Conservation (phyloP, 106 monocot species). For the Chionographis japonica region DNA sequence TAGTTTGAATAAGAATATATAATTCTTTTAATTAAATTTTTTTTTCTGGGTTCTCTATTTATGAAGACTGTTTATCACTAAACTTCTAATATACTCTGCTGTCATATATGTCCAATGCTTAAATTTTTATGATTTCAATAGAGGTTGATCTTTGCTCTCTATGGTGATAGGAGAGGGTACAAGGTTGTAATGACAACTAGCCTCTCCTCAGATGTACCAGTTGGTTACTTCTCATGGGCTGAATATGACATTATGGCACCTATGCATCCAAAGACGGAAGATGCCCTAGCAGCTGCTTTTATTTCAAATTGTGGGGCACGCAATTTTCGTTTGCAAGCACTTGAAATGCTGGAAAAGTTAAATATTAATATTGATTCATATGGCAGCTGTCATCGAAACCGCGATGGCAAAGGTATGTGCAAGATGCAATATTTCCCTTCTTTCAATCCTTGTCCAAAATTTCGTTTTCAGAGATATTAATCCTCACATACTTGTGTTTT, state of each 20-base stretch:
- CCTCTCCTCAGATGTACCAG: constrained; percentile 88
- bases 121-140: not conserved
- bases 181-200: constrained; percentile 86
- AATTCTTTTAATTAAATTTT: too few relatives aligned
- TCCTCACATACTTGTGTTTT: too few relatives aligned
- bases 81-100: too few relatives aligned
- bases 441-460: too few relatives aligned
- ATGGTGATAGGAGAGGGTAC: constrained; percentile 61
- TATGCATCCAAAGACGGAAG: constrained; percentile 55
- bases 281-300: constrained; percentile 82
- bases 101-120: not conserved
- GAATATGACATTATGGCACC: constrained; percentile 97
- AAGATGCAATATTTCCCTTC: not conserved
- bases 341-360: constrained; percentile 58
- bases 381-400: constrained; percentile 79
- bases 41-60: too few relatives aligned
- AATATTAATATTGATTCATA: constrained; percentile 78
- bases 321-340: constrained; percentile 76
- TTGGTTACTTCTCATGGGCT: constrained; percentile 93
- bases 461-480: not conserved
- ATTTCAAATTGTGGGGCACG: constrained; percentile 86
- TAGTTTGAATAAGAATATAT: too few relatives aligned
- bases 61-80: too few relatives aligned
- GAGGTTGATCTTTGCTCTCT: not conserved
- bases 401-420: constrained; percentile 54